Percentiles rank a stretch among this genome's conserved stretches.
Evolutionary conservation across 768 basidiomycete genomes (phyloP).

Genomic region (Termitomyces sp.): DNA sequence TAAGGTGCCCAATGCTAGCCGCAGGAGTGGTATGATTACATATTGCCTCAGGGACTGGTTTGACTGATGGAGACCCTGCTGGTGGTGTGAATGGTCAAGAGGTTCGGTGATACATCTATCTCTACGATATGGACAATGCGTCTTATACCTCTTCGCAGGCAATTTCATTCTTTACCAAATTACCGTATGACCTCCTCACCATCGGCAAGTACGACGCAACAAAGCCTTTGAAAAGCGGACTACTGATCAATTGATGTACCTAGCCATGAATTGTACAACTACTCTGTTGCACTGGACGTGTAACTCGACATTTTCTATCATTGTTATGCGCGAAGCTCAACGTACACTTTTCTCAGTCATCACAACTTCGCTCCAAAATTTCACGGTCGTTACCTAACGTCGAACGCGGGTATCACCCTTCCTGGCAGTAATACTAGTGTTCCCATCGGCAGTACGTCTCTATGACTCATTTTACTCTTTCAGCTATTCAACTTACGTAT

Average conservation of each 20-base stretch:
- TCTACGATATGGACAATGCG: neutral
- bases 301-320: conserved; percentile 15
- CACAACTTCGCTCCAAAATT: conserved; percentile 59
- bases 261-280: conserved; percentile 82
- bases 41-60: conserved; percentile 51
- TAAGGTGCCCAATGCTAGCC: conserved; percentile 5
- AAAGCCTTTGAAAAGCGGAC: neutral
- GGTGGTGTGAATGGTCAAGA: conserved; percentile 72
- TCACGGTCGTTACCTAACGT: conserved; percentile 73
- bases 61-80: conserved; percentile 68
- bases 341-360: conserved; percentile 31
- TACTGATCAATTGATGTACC: neutral
- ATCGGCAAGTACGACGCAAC: conserved; percentile 70
- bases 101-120: conserved; percentile 24
- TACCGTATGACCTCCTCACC: conserved; percentile 79
- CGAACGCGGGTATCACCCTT: conserved; percentile 80
- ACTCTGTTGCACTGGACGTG: conserved; percentile 65
- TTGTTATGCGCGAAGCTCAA: neutral
- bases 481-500: neutral
- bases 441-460: conserved; percentile 30
- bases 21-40: neutral
- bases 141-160: conserved; percentile 31
- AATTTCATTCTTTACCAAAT: conserved; percentile 65
- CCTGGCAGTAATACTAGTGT: conserved; percentile 32
- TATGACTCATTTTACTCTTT: neutral